These are phyloP conservation scores for Carex parvula DNA, from an alignment of 176 grass and related monocot species.

Conservation along the genomic window DNA sequence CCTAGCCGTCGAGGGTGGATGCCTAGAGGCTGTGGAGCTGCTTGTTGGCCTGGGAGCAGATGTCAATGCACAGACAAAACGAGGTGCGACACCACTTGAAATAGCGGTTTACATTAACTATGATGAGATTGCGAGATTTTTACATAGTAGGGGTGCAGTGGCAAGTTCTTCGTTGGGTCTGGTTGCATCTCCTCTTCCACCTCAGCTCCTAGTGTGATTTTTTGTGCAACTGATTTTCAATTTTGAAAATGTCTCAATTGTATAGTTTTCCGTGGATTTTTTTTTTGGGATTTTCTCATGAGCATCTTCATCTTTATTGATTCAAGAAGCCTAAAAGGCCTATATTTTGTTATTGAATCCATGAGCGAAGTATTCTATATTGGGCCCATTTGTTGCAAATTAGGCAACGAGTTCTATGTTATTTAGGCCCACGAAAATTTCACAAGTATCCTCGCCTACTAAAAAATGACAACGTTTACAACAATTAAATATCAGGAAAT, in stretches of 20 bases:
- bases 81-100: slow-evolving; percentile 59
- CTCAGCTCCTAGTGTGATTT: not conserved
- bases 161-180: not conserved
- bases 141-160: slow-evolving; percentile 41
- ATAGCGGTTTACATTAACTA: slow-evolving; percentile 62
- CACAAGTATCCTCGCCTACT: too few relatives aligned
- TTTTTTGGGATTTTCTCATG: not conserved
- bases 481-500: too few relatives aligned
- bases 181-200: not conserved
- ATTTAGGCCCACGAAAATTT: not conserved
- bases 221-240: not conserved
- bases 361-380: not conserved
- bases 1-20: slow-evolving; percentile 70
- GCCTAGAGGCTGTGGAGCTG: slow-evolving; percentile 57
- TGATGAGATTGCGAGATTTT: slow-evolving; percentile 50
- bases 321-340: not conserved
- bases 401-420: not conserved
- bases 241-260: not conserved
- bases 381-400: not conserved
- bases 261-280: not conserved
- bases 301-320: not conserved
- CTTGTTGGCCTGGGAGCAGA: slow-evolving; percentile 69
- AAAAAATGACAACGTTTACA: too few relatives aligned
- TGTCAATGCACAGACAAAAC: slow-evolving; percentile 55
- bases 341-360: not conserved